These are phyloP conservation scores for Solanum sejunctum DNA, from an alignment of 257 asterid genomes.

Conservation along the genomic window DNA sequence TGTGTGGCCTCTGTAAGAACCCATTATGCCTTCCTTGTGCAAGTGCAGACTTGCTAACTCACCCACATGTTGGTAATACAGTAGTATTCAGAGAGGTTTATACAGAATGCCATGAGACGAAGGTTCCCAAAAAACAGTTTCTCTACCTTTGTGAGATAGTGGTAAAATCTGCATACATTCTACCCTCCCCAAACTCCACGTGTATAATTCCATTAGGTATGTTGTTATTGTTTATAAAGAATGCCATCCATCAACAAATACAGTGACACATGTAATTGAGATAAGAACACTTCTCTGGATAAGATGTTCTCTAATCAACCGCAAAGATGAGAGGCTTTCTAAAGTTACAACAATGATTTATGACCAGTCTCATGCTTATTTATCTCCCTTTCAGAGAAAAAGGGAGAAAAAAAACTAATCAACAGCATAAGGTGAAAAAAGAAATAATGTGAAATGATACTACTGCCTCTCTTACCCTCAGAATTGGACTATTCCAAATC, in stretches of 20 bases:
- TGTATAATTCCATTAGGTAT: too few species aligned
- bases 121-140: too few species aligned
- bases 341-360: not conserved
- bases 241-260: not conserved
- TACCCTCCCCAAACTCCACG: too few species aligned
- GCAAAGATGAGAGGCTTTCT: slow-evolving; percentile 1
- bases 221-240: too few species aligned
- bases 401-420: not conserved
- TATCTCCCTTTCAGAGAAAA: not conserved
- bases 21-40: not conserved
- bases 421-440: not conserved
- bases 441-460: not conserved
- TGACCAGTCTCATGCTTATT: not conserved
- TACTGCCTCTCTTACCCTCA: not conserved
- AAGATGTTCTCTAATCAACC: not conserved
- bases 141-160: too few species aligned
- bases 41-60: not conserved
- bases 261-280: not conserved
- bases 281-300: not conserved
- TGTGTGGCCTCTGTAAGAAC: not conserved
- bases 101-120: too few species aligned
- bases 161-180: too few species aligned
- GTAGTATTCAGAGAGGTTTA: not conserved
- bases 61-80: not conserved
- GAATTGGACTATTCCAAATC: not conserved